Percentiles rank a stretch among this genome's conserved stretches.
phyloP scores from a whole-genome alignment of 208 protist species.

The Leishmania turanica region DNA sequence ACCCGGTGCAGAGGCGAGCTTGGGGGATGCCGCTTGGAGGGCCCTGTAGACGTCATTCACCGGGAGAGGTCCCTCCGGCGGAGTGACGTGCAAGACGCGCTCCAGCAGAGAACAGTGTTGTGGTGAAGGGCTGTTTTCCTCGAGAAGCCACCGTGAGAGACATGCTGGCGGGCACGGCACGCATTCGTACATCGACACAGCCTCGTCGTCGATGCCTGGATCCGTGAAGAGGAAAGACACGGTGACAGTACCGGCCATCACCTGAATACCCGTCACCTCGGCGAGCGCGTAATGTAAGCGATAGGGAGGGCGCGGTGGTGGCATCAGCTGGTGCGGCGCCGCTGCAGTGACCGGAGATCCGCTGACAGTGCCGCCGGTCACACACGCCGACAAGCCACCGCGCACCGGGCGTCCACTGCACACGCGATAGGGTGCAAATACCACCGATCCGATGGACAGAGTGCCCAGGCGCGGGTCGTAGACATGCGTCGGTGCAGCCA shows the following conservation, averaged over 20 bases:
- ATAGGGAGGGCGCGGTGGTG: slow-evolving; percentile 2
- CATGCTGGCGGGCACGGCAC: slow-evolving; percentile 54
- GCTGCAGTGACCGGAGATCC: not conserved
- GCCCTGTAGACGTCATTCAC: slow-evolving; percentile 33
- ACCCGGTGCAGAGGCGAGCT: not conserved
- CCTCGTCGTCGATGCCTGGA: slow-evolving; percentile 73
- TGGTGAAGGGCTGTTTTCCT: not conserved
- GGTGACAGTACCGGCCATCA: slow-evolving; percentile 57
- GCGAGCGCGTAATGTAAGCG: slow-evolving; percentile 46
- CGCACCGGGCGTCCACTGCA: not conserved
- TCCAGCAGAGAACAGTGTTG: slow-evolving; percentile 42
- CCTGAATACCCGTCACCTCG: slow-evolving; percentile 75
- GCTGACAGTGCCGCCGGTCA: not conserved
- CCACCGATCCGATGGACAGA: slow-evolving; percentile 28
- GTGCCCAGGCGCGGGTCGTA: slow-evolving; percentile 10
- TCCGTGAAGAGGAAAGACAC: slow-evolving; percentile 64
- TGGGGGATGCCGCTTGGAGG: slow-evolving; percentile 1
- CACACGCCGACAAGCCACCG: slow-evolving; percentile 2
- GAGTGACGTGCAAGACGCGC: slow-evolving; percentile 25
- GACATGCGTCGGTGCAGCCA: not conserved
- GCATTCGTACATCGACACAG: slow-evolving; percentile 62
- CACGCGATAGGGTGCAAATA: slow-evolving; percentile 30
- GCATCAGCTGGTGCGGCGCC: not conserved
- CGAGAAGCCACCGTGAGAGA: slow-evolving; percentile 24
- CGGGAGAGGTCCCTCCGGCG: slow-evolving; percentile 30